These are phyloP conservation scores for Neurospora sp. DNA, from an alignment of 495 filamentous ascomycete species.

Conservation along the genomic window DNA sequence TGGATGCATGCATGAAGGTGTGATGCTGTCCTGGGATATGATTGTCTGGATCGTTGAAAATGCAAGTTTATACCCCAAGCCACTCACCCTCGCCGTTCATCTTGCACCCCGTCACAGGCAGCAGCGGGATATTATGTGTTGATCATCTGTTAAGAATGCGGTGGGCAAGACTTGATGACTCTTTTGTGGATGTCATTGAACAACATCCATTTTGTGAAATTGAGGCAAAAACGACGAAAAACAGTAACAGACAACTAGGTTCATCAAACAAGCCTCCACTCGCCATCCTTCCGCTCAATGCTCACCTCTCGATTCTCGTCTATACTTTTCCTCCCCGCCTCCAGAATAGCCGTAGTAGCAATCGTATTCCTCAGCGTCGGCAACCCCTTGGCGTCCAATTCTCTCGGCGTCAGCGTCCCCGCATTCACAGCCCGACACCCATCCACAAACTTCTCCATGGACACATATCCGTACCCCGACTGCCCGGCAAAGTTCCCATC, in stretches of 20 bases:
- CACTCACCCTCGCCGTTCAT: too few relatives aligned
- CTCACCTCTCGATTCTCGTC: slow-evolving; percentile 70
- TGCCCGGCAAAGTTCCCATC: slow-evolving; percentile 91
- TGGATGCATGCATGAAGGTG: not conserved
- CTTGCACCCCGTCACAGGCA: too few relatives aligned
- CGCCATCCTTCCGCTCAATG: slow-evolving; percentile 52
- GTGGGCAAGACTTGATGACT: not conserved
- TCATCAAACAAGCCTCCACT: slow-evolving; percentile 59
- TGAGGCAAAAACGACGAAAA: not conserved
- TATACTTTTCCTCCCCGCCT: slow-evolving; percentile 71
- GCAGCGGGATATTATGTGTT: not conserved
- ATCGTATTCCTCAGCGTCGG: slow-evolving; percentile 84
- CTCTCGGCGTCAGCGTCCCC: slow-evolving; percentile 54
- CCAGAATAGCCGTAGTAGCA: slow-evolving; percentile 80
- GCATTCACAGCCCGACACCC: slow-evolving; percentile 70
- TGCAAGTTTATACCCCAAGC: not conserved
- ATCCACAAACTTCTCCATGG: slow-evolving; percentile 93
- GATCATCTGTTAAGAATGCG: not conserved
- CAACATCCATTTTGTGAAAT: not conserved
- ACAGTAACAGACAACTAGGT: not conserved
- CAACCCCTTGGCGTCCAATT: slow-evolving; percentile 68
- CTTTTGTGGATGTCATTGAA: not conserved
- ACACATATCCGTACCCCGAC: slow-evolving; percentile 85
- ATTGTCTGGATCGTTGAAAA: not conserved
- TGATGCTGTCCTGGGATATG: not conserved